Evolutionary conservation across 345 rosid genomes (phyloP), one percentile per base, ranked within the genome.

Genomic region (Cardamine occulta): DNA sequence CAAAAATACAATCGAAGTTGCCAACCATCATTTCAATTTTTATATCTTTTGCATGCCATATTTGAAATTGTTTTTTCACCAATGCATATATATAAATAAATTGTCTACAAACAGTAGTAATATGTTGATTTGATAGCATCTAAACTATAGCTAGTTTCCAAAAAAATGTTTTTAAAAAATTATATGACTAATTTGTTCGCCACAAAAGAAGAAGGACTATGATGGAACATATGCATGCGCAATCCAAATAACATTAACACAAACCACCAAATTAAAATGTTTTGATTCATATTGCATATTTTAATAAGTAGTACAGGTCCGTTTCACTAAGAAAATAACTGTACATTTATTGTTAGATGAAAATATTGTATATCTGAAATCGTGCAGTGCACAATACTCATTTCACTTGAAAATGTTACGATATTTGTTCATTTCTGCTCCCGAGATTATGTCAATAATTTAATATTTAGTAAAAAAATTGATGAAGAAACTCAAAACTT

Each of bases 401-500:
- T 18, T 9, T 48, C n/a, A 44, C 47, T 67, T 68, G 31, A 66
- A 24, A 24, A n/a, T 21, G 44, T 37, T 58, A 37, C 56, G 37
- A 51, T 15, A 10, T 40, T 23, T 12, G 2, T 53, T 70, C 4
- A 21, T 61, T 49, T 42, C 15, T 40, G 51, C 52, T n/a, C 8
- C 8, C 24, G 72, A 68, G 21, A 44, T 8, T 60, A 28, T 61
- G 35, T 53, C 48, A 48, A 75, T 32, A 17, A 37, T 58, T 72
- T 37, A 65, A 17, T n/a, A 35, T 42, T 44, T 17, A 40, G 19
- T n/a, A 26, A 21, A 62, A 15, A 12, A 61, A n/a, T 31, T 68
- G 19, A 26, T 71, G 32, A 72, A n/a, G 12, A 62, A 65, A 34
- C 42, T 51, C 6, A 62, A 45, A 62, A 56, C 76, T 40, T 66